Evolutionary conservation across 306 rosid species (phyloP).

Genomic region (Gynostemma pentaphyllum): DNA sequence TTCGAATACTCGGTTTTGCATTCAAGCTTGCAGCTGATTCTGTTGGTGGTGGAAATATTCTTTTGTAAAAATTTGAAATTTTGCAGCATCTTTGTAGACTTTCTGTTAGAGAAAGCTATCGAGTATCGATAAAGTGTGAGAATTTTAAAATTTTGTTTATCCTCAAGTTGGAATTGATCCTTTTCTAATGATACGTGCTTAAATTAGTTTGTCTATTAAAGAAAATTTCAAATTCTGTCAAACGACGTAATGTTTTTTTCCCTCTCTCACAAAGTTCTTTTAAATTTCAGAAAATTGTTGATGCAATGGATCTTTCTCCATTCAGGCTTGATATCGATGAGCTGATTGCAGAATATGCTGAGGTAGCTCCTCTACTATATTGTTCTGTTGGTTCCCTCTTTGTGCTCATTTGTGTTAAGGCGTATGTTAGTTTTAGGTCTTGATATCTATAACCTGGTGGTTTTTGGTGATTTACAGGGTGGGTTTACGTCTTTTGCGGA

Average conservation of each 20-base stretch:
- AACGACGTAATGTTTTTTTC: neutral
- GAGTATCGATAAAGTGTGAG: too few species aligned
- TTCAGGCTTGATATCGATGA: slow-evolving; percentile 69
- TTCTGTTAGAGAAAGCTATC: too few species aligned
- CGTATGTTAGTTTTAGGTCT: neutral
- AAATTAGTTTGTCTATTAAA: neutral
- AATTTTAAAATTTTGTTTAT: too few species aligned
- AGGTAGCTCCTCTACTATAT: slow-evolving; percentile 24
- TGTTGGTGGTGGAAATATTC: too few species aligned
- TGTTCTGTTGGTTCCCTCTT: slow-evolving; percentile 5
- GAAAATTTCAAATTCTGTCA: neutral
- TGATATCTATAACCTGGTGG: neutral
- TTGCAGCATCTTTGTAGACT: too few species aligned
- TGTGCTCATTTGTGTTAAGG: neutral
- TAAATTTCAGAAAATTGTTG: neutral
- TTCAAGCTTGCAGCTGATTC: too few species aligned
- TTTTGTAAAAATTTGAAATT: too few species aligned
- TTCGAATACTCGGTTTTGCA: too few species aligned
- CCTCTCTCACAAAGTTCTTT: neutral
- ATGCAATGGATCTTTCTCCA: slow-evolving; percentile 29
- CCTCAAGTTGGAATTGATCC: neutral
- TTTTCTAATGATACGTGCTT: neutral
- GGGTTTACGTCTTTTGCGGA: slow-evolving; percentile 47
- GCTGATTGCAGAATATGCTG: slow-evolving; percentile 46
- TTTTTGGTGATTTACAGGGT: slow-evolving; percentile 28